A percentile compares a stretch with the other conserved stretches of the same genome.
Evolutionary conservation across 805 yeast genomes (phyloP).

Genomic region (Candida alai): DNA sequence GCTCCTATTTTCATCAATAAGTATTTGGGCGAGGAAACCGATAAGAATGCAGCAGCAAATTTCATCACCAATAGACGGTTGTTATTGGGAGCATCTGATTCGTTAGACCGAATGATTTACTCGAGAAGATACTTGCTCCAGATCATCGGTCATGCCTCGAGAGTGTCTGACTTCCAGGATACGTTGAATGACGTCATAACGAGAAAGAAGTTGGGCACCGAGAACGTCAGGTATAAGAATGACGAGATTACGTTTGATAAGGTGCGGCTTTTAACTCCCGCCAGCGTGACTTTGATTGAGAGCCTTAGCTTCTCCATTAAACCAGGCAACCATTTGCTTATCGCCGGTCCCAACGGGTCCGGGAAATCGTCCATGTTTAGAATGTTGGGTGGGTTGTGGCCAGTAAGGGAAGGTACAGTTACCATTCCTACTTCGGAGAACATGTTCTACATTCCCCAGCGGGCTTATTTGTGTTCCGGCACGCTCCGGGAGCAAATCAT

Average conservation of each 20-base stretch:
- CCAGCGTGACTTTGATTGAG: constrained; percentile 66
- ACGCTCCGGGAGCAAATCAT: constrained; percentile 83
- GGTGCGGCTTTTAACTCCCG: constrained; percentile 84
- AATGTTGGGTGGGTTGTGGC: constrained; percentile 92
- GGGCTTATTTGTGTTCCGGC: constrained; percentile 81
- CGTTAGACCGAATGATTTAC: constrained; percentile 81
- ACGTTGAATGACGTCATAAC: constrained; percentile 48
- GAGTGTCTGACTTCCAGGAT: constrained; percentile 68
- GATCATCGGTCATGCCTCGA: constrained; percentile 73
- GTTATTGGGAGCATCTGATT: constrained; percentile 78
- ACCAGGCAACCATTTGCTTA: constrained; percentile 79
- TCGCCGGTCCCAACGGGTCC: constrained; percentile 95
- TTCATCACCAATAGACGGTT: constrained; percentile 87
- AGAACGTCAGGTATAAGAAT: constrained; percentile 30
- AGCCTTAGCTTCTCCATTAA: constrained; percentile 67
- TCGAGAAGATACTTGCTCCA: constrained; percentile 82
- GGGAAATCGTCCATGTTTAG: constrained; percentile 93
- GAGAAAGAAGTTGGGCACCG: constrained; percentile 13
- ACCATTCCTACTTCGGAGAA: constrained; percentile 62
- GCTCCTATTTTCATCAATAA: constrained; percentile 76
- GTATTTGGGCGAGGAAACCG: constrained; percentile 43
- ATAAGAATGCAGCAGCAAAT: constrained; percentile 60
- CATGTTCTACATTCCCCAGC: constrained; percentile 87
- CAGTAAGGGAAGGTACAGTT: constrained; percentile 56
- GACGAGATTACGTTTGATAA: constrained; percentile 67